These are phyloP conservation scores for Quillaja saponaria DNA, from an alignment of 306 rosid species.

Conservation along the genomic window DNA sequence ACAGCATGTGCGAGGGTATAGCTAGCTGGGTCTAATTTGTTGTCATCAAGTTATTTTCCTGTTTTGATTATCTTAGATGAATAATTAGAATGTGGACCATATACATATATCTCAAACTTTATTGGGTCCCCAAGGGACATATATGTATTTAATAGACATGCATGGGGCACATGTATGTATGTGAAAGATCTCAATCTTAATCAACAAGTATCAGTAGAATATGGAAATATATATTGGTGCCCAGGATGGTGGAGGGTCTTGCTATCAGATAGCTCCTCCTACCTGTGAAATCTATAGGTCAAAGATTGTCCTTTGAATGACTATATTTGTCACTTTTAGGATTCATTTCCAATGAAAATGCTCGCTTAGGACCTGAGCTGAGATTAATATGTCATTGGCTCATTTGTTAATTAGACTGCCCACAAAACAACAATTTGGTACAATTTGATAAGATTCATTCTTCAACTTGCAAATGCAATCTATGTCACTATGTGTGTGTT, in stretches of 20 bases:
- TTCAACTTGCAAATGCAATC: no score
- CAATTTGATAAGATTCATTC: neutral
- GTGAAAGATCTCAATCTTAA: constrained; percentile 40
- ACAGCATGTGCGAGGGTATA: constrained; percentile 28
- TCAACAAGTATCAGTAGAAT: constrained; percentile 22
- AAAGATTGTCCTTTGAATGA: constrained; percentile 64
- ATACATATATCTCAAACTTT: constrained; percentile 19
- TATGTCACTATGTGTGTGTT: constrained; percentile 4
- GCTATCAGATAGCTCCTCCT: constrained; percentile 41
- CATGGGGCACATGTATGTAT: constrained; percentile 50
- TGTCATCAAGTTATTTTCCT: constrained; percentile 7
- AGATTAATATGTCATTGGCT: constrained; percentile 36
- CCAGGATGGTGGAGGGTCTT: constrained; percentile 49
- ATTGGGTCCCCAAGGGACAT: neutral
- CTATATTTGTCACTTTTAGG: constrained; percentile 31
- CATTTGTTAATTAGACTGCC: constrained; percentile 23
- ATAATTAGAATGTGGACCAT: constrained; percentile 1
- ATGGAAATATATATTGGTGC: constrained; percentile 15
- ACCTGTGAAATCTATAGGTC: constrained; percentile 70
- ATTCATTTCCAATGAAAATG: constrained; percentile 39
- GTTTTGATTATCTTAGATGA: neutral
- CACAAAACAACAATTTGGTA: constrained; percentile 30
- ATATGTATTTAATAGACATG: constrained; percentile 31
- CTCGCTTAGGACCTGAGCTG: constrained; percentile 35
- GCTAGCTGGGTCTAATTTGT: constrained; percentile 30